Evolutionary conservation across 2,329 filamentous ascomycete species (phyloP).

Genomic region (Diaporthe australafricana): DNA sequence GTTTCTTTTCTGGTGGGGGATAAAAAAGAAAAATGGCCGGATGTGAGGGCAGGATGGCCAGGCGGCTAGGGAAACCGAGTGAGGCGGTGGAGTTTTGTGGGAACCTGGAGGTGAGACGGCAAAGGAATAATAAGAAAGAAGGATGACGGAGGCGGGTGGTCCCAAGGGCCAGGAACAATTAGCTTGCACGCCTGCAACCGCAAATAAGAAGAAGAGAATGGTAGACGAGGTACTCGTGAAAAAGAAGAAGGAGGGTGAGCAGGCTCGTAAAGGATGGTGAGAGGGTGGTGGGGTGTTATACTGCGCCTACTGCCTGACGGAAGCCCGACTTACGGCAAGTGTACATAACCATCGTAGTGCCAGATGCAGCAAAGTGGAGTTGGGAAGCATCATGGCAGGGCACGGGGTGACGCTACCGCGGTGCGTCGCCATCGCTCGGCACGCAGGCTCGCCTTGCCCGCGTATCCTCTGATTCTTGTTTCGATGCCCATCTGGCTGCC

Average conservation of each 20-base stretch:
- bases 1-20: slow-evolving; percentile 22
- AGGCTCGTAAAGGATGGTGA: slow-evolving; percentile 53
- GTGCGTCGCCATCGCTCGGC: slow-evolving; percentile 37
- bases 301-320: slow-evolving; percentile 39
- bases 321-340: slow-evolving; percentile 30
- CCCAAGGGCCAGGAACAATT: slow-evolving; percentile 62
- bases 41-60: slow-evolving; percentile 32
- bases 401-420: slow-evolving; percentile 36
- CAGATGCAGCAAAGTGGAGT: slow-evolving; percentile 38
- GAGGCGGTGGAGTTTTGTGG: slow-evolving; percentile 53
- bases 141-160: slow-evolving; percentile 63
- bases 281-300: slow-evolving; percentile 65
- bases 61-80: slow-evolving; percentile 29
- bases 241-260: slow-evolving; percentile 61
- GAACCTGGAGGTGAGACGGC: slow-evolving; percentile 44
- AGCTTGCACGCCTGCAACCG: slow-evolving; percentile 72
- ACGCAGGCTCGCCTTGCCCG: slow-evolving; percentile 38
- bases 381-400: slow-evolving; percentile 37
- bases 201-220: slow-evolving; percentile 68
- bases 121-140: slow-evolving; percentile 55
- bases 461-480: slow-evolving; percentile 16
- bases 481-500: slow-evolving; percentile 25
- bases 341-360: slow-evolving; percentile 32
- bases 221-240: slow-evolving; percentile 69
- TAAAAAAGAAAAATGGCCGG: slow-evolving; percentile 33